Conservation (phyloP, 2,329 filamentous ascomycete genomes). For the Stachybotrys echinatus region DNA sequence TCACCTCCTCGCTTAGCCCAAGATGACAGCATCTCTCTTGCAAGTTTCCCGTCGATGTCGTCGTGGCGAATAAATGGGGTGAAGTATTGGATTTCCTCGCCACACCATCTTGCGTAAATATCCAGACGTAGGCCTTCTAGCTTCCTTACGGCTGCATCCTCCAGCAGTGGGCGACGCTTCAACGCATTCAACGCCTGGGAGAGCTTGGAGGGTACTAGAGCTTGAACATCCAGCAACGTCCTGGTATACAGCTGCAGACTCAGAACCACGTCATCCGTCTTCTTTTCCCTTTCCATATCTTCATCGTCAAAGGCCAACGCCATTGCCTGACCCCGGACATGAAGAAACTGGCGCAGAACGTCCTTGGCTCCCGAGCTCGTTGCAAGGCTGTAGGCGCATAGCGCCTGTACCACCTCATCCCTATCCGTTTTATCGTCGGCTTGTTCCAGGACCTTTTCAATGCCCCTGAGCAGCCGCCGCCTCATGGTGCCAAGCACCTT, state of each 20-base stretch:
- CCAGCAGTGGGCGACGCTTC: conserved; percentile 65
- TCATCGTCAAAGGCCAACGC: conserved; percentile 52
- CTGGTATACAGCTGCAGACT: conserved; percentile 69
- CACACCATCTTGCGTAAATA: conserved; percentile 72
- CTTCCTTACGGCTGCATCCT: conserved; percentile 60
- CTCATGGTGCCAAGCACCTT: conserved; percentile 59
- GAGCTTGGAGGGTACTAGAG: conserved; percentile 67
- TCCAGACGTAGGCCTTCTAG: conserved; percentile 73
- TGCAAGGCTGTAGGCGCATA: conserved; percentile 77
- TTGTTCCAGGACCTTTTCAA: conserved; percentile 64
- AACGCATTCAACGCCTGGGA: conserved; percentile 63
- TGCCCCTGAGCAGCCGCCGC: conserved; percentile 57
- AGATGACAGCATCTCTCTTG: conserved; percentile 52
- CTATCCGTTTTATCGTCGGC: conserved; percentile 47
- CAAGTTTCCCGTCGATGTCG: conserved; percentile 58
- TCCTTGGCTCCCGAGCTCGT: conserved; percentile 77
- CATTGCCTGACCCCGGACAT: conserved; percentile 66
- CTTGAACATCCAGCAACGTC: conserved; percentile 73
- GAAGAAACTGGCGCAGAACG: conserved; percentile 72
- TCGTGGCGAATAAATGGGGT: conserved; percentile 84
- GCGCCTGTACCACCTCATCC: conserved; percentile 60
- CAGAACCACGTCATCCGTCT: conserved; percentile 48
- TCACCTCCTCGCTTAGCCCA: conserved; percentile 61
- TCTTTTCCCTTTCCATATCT: conserved; percentile 33
- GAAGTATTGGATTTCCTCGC: conserved; percentile 77